Percentiles rank a stretch among this genome's conserved stretches.
phyloP scores from a whole-genome alignment of 2,329 filamentous ascomycete genomes.

The Domatiomyces globalis region DNA sequence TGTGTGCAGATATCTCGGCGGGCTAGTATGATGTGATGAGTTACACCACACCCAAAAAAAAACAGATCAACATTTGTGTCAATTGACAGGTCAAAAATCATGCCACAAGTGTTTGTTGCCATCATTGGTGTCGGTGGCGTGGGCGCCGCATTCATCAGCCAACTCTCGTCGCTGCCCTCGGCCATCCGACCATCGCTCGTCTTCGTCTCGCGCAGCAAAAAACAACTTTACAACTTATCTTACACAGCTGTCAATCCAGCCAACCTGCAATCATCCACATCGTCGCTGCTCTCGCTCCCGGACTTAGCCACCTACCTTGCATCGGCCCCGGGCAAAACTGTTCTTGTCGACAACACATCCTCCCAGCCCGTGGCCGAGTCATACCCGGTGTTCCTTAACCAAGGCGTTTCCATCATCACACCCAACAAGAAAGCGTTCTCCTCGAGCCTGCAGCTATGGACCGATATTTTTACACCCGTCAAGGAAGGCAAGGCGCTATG shows the following conservation, averaged over 20 bases:
- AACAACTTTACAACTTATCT: slow-evolving; percentile 56
- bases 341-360: slow-evolving; percentile 93
- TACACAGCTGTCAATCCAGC: slow-evolving; percentile 43
- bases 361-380: slow-evolving; percentile 68
- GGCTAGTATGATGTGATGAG: no score
- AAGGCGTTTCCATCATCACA: slow-evolving; percentile 81
- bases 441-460: slow-evolving; percentile 65
- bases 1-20: no score
- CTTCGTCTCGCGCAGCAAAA: slow-evolving; percentile 74
- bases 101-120: slow-evolving; percentile 4
- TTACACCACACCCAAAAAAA: not conserved
- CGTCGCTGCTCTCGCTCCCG: slow-evolving; percentile 51
- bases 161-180: slow-evolving; percentile 57
- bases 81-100: not conserved
- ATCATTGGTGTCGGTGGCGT: slow-evolving; percentile 73
- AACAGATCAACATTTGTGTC: not conserved
- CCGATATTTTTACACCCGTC: slow-evolving; percentile 68
- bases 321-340: slow-evolving; percentile 58
- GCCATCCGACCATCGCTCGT: slow-evolving; percentile 60
- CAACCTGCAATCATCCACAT: slow-evolving; percentile 48
- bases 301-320: slow-evolving; percentile 66
- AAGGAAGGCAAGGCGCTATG: slow-evolving; percentile 50
- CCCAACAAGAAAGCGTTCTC: slow-evolving; percentile 99
- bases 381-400: slow-evolving; percentile 68
- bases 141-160: slow-evolving; percentile 76